Conservation (phyloP, 805 yeast species). For the Metahyphopichia silvanorum region DNA sequence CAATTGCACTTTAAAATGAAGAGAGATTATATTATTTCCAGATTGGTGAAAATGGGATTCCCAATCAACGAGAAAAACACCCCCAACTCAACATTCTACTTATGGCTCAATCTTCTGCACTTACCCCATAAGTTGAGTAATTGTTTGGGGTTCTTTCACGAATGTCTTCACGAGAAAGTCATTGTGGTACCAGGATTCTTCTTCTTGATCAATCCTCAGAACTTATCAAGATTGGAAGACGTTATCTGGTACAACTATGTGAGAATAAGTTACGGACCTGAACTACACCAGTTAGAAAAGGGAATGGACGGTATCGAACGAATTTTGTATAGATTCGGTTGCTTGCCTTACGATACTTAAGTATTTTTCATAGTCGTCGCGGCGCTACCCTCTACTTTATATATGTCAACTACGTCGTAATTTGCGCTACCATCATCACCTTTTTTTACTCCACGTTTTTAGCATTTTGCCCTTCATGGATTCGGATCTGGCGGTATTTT, state of each 20-base stretch:
- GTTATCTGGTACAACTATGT: slow-evolving; percentile 59
- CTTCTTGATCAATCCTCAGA: slow-evolving; percentile 56
- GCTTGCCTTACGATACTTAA: slow-evolving; percentile 40
- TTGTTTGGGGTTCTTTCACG: slow-evolving; percentile 62
- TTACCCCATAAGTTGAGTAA: slow-evolving; percentile 55
- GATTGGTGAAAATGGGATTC: slow-evolving; percentile 54
- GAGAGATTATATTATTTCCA: slow-evolving; percentile 50
- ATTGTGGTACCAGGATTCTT: slow-evolving; percentile 63
- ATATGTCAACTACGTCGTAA: too few species aligned
- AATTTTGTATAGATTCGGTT: slow-evolving; percentile 41
- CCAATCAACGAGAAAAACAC: slow-evolving; percentile 37
- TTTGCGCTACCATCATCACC: too few species aligned
- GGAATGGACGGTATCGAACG: slow-evolving; percentile 63
- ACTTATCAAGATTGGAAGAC: slow-evolving; percentile 45
- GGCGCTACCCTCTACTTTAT: too few species aligned
- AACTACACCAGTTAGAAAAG: slow-evolving; percentile 42
- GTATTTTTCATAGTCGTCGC: too few species aligned
- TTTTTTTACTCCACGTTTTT: too few species aligned
- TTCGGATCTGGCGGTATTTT: too few species aligned
- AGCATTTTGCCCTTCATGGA: too few species aligned
- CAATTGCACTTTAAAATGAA: slow-evolving; percentile 56
- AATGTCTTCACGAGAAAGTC: slow-evolving; percentile 56
- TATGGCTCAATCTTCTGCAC: slow-evolving; percentile 56
- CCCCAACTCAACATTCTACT: slow-evolving; percentile 58
- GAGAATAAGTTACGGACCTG: slow-evolving; percentile 60